Evolutionary conservation across 2,329 filamentous ascomycete genomes (phyloP), one percentile per base, ranked within the genome.

Genomic region (Aspergillus udagawae): DNA sequence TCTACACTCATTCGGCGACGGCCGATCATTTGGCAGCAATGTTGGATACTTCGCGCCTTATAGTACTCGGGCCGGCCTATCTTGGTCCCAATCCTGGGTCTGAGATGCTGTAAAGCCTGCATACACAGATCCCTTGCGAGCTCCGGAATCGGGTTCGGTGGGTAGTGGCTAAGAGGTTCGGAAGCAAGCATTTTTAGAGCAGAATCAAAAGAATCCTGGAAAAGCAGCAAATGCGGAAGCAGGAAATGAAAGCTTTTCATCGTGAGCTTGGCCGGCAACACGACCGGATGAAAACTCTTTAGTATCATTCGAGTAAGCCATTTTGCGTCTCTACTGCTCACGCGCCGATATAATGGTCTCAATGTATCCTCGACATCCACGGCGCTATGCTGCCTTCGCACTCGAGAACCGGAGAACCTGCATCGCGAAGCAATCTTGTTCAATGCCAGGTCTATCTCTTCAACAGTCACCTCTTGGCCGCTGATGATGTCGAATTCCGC

Each of bases 291-390:
- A 58, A 87, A 90, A 60, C 87, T 83, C 68, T 95, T 94, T 28
- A 96, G 77, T 5, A 96, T 79, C 29, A 97, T 77, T 3, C 92
- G 83, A 0, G 90, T 90, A 10, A 96, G 80, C 92, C 92, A 97
- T 74, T 96, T 96, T 3, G 87, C 88, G 68, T 96, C 90, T 47
- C 79, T 78, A 3, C 90, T 83, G 49, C 79, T 79, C 9, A 91
- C 68, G 7, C 83, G 82, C 29, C 74, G 77, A 65, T 89, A 89
- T 1, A 92, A 68, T 0, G 70, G 68, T 21, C 78, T 78, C 1
- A 93, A 71, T 3, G 80, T 70, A 4, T 75, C 73, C 23, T 78
- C 72, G 67, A 82, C 66, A 65, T 77, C 70, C 2, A 71, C 70
- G 4, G 71, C 70, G 21, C 71, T 64, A 48, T 73, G 65, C 35